phyloP scores from a whole-genome alignment of 140 eudicot species.

The Senecio squalidus region DNA sequence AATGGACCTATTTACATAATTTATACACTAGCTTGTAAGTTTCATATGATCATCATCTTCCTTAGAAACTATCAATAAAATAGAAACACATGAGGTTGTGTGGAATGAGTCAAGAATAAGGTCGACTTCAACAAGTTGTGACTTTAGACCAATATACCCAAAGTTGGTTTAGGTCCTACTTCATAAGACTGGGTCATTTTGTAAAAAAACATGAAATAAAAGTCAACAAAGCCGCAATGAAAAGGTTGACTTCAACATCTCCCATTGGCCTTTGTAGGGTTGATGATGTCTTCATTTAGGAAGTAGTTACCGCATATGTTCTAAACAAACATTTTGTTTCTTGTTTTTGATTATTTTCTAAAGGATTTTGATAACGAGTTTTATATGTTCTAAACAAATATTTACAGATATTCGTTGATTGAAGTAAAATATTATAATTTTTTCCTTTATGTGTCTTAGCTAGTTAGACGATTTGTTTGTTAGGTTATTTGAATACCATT shows the following conservation, averaged over 20 bases:
- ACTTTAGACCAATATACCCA: slow-evolving; percentile 20
- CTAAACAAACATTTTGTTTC: not conserved
- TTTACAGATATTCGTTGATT: too few relatives aligned
- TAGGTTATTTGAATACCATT: too few relatives aligned
- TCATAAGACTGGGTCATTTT: slow-evolving; percentile 18
- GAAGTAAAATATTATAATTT: too few relatives aligned
- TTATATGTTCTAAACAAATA: too few relatives aligned
- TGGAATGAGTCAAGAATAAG: slow-evolving; percentile 28
- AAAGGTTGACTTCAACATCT: slow-evolving; percentile 22
- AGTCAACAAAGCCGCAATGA: slow-evolving; percentile 21
- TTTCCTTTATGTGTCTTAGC: too few relatives aligned
- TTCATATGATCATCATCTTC: too few relatives aligned
- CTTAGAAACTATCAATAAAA: too few relatives aligned
- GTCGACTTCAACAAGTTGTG: slow-evolving; percentile 17
- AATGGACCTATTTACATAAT: too few relatives aligned
- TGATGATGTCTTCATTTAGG: slow-evolving; percentile 13
- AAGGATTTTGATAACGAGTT: too few relatives aligned
- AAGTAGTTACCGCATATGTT: not conserved
- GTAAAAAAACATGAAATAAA: not conserved
- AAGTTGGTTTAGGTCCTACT: slow-evolving; percentile 20
- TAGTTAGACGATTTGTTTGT: too few relatives aligned
- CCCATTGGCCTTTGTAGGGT: slow-evolving; percentile 21
- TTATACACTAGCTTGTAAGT: too few relatives aligned
- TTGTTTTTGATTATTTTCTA: not conserved
- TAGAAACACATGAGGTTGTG: not conserved